Evolutionary conservation across 768 basidiomycete species (phyloP).

Genomic region (Russula dissimulans): DNA sequence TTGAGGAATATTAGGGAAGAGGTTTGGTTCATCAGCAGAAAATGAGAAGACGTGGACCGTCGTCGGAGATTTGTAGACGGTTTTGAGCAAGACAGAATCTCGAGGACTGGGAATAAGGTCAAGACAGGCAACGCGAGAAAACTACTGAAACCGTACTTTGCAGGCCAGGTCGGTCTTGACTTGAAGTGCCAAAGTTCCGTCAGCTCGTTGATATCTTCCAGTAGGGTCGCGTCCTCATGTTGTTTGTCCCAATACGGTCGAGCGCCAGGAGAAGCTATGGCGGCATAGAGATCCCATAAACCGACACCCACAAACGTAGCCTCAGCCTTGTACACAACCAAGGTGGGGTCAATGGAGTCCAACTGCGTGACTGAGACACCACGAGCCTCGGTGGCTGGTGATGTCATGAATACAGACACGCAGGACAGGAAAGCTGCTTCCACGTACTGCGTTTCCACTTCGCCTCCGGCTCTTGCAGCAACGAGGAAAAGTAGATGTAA

Average conservation of each 20-base stretch:
- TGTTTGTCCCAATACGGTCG: constrained; percentile 82
- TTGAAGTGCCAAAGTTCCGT: constrained; percentile 93
- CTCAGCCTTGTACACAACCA: constrained; percentile 93
- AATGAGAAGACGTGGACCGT: constrained; percentile 94
- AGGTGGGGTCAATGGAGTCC: constrained; percentile 92
- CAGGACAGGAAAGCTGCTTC: constrained; percentile 9
- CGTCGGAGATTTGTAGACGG: constrained; percentile 93
- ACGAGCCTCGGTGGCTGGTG: constrained; percentile 64
- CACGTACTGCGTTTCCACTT: constrained; percentile 87
- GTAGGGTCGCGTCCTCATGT: constrained; percentile 73
- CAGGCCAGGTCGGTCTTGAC: constrained; percentile 88
- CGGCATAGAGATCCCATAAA: constrained; percentile 89
- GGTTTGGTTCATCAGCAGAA: constrained; percentile 80
- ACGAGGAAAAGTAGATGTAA: constrained; percentile 96
- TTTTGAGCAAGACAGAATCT: constrained; percentile 84
- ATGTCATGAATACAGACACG: constrained; percentile 6
- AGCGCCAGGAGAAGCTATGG: constrained; percentile 80
- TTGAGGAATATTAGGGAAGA: constrained; percentile 68
- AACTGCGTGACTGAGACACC: constrained; percentile 94
- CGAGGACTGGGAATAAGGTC: constrained; percentile 49
- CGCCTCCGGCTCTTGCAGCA: constrained; percentile 94
- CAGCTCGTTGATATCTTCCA: constrained; percentile 86
- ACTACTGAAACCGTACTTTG: constrained; percentile 49
- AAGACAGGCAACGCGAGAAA: constrained; percentile 15
- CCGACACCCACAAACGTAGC: constrained; percentile 95